These are phyloP conservation scores for Claviceps citrina DNA, from an alignment of 2,329 filamentous ascomycete species.

Conservation along the genomic window DNA sequence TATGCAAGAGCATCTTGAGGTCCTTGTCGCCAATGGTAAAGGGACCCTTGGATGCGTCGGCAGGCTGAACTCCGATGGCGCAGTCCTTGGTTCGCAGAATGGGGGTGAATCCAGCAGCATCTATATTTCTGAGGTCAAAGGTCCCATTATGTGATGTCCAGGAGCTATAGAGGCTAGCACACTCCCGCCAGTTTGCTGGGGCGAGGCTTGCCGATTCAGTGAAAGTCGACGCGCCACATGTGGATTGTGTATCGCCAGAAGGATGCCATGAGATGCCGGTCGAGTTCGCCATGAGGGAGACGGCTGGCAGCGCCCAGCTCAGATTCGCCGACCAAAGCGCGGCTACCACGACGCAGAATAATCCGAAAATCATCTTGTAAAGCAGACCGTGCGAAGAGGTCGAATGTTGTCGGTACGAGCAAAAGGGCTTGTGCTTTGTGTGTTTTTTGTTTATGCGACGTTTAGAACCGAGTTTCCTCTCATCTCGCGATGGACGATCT, in stretches of 20 bases:
- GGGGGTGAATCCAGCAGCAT: constrained; percentile 9
- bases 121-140: constrained; percentile 12
- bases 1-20: constrained; percentile 10
- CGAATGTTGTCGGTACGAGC: background rate
- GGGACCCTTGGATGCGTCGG: constrained; percentile 7
- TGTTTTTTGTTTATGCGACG: background rate
- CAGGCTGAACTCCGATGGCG: constrained; percentile 13
- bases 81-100: constrained; percentile 14
- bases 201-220: constrained; percentile 8
- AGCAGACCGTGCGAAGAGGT: background rate
- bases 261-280: constrained; percentile 14
- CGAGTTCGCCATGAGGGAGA: constrained; percentile 6
- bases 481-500: background rate
- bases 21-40: constrained; percentile 14
- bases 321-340: background rate
- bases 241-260: constrained; percentile 10
- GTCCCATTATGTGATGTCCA: constrained; percentile 18
- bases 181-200: constrained; percentile 17
- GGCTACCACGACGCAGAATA: background rate
- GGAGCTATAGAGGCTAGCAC: constrained; percentile 17
- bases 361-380: background rate
- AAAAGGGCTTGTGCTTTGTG: background rate
- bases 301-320: background rate
- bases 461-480: background rate
- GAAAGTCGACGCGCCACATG: constrained; percentile 16